Evolutionary conservation across 495 filamentous ascomycete genomes (phyloP).

Genomic region (Cladorrhinum samala): DNA sequence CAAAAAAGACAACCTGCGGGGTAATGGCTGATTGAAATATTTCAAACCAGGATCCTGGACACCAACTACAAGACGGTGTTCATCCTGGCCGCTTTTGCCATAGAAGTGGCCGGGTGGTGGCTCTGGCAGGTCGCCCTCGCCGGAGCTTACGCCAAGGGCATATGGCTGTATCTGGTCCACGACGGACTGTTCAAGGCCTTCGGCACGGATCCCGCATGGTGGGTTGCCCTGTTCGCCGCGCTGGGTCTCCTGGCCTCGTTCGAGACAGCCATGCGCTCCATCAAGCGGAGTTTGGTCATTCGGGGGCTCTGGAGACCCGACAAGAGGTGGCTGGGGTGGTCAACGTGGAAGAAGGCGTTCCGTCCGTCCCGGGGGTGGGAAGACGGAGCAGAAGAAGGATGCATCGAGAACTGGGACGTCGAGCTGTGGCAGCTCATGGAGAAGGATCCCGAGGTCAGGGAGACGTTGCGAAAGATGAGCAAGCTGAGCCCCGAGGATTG

Average conservation of each 20-base stretch:
- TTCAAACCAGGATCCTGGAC: slow-evolving; percentile 61
- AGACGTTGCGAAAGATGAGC: slow-evolving; percentile 27
- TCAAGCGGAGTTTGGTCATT: slow-evolving; percentile 31
- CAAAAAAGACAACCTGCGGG: not conserved
- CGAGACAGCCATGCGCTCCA: slow-evolving; percentile 30
- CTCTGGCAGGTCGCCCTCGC: slow-evolving; percentile 73
- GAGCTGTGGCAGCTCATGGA: slow-evolving; percentile 44
- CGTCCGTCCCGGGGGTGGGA: slow-evolving; percentile 28
- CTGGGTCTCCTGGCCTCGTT: slow-evolving; percentile 27
- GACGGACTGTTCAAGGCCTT: slow-evolving; percentile 59
- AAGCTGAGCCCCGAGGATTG: not conserved
- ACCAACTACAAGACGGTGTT: slow-evolving; percentile 72
- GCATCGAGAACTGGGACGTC: slow-evolving; percentile 38
- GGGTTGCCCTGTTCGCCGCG: slow-evolving; percentile 56
- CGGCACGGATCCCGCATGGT: slow-evolving; percentile 68
- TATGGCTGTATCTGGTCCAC: slow-evolving; percentile 64
- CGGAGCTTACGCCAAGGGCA: slow-evolving; percentile 52
- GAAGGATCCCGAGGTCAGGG: slow-evolving; percentile 28
- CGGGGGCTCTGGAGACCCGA: slow-evolving; percentile 33
- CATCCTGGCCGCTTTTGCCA: slow-evolving; percentile 54
- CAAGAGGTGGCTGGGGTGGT: slow-evolving; percentile 45
- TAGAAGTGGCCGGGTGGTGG: slow-evolving; percentile 48
- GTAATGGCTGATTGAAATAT: not conserved
- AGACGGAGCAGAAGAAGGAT: slow-evolving; percentile 20
- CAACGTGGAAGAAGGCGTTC: slow-evolving; percentile 60